These are phyloP conservation scores for Dipsacomyces acuminosporus DNA, from an alignment of 371 early-diverging fungal genomes.

Conservation along the genomic window DNA sequence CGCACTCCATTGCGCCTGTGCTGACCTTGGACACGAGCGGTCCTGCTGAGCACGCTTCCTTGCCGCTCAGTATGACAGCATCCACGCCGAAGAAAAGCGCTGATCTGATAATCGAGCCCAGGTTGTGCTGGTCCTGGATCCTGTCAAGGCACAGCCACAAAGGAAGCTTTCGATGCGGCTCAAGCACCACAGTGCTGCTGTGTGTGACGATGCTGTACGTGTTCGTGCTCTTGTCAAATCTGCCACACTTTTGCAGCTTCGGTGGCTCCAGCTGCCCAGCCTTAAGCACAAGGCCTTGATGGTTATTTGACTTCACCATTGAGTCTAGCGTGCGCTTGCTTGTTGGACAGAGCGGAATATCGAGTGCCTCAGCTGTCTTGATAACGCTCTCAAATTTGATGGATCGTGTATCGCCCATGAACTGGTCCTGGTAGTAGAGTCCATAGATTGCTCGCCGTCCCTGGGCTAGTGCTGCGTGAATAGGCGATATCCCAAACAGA, in stretches of 20 bases:
- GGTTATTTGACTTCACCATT: background rate
- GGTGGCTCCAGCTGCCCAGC: background rate
- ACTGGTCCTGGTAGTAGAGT: slow-evolving; percentile 8
- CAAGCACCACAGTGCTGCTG: background rate
- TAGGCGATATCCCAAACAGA: slow-evolving; percentile 16
- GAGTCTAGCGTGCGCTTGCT: background rate
- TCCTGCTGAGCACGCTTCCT: slow-evolving; percentile 49
- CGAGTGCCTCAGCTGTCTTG: slow-evolving; percentile 3
- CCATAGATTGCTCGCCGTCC: slow-evolving; percentile 19
- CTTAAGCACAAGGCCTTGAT: slow-evolving; percentile 32
- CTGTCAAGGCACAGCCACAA: slow-evolving; percentile 53
- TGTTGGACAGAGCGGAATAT: slow-evolving; percentile 2
- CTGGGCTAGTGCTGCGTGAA: slow-evolving; percentile 19
- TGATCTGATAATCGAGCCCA: slow-evolving; percentile 61
- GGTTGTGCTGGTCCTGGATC: slow-evolving; percentile 59
- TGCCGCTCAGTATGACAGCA: slow-evolving; percentile 50
- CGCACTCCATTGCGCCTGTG: slow-evolving; percentile 56
- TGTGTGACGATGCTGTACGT: slow-evolving; percentile 3
- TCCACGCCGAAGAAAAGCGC: slow-evolving; percentile 57
- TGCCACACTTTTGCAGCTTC: too few relatives aligned
- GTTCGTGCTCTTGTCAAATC: too few relatives aligned
- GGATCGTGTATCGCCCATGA: slow-evolving; percentile 12
- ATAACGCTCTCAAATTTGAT: slow-evolving; percentile 1
- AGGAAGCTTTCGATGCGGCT: slow-evolving; percentile 34
- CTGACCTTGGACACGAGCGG: slow-evolving; percentile 57